Evolutionary conservation across 2,329 filamentous ascomycete species (phyloP).

Genomic region (Trichoderma harzianum): DNA sequence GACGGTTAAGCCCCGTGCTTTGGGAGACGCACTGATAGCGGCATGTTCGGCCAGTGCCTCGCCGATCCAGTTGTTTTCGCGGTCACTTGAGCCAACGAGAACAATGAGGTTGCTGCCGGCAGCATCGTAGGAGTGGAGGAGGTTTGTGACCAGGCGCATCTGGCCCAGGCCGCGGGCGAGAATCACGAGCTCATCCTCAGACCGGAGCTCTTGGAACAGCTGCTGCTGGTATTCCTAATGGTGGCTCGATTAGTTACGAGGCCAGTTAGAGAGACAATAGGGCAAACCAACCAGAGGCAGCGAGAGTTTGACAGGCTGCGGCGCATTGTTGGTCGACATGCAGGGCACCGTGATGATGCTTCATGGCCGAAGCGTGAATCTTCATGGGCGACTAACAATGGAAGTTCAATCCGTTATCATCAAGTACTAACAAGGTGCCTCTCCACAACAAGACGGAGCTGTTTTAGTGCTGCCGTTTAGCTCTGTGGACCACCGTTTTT

Average conservation of each 20-base stretch:
- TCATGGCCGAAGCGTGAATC: slow-evolving; percentile 8
- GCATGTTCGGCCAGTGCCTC: slow-evolving; percentile 95
- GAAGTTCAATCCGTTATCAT: neutral
- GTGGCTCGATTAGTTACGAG: neutral
- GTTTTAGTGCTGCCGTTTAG: neutral
- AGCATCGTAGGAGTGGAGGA: slow-evolving; percentile 94
- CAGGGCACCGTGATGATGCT: slow-evolving; percentile 24
- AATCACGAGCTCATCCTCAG: slow-evolving; percentile 90
- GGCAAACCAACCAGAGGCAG: slow-evolving; percentile 50
- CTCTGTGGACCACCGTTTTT: neutral
- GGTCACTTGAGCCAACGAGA: slow-evolving; percentile 82
- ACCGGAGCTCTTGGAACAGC: slow-evolving; percentile 84
- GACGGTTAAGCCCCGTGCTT: slow-evolving; percentile 79
- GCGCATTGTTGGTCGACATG: slow-evolving; percentile 54
- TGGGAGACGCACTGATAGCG: slow-evolving; percentile 77
- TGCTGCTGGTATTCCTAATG: slow-evolving; percentile 86
- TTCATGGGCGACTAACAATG: neutral
- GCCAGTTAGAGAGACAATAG: neutral
- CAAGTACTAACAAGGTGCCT: neutral
- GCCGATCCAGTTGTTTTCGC: slow-evolving; percentile 95
- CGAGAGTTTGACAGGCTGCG: slow-evolving; percentile 75
- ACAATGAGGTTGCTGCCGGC: slow-evolving; percentile 91
- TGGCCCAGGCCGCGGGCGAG: slow-evolving; percentile 89
- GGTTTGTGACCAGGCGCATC: slow-evolving; percentile 87
- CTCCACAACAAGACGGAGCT: neutral